These are phyloP conservation scores for Picea abies DNA, from an alignment of 83 land plant genomes.

Conservation along the genomic window DNA sequence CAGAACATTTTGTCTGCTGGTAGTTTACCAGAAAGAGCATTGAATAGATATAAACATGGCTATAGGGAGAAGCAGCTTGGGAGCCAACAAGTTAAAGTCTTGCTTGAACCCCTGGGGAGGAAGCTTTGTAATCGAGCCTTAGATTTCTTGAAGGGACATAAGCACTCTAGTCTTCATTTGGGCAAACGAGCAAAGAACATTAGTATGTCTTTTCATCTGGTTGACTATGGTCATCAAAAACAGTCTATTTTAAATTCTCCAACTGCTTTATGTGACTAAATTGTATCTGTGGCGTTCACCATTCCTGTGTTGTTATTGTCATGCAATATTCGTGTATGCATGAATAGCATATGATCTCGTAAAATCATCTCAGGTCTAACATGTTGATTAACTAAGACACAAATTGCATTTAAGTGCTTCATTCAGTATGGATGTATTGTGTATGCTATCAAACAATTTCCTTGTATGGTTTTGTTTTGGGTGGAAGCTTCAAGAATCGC, in stretches of 20 bases:
- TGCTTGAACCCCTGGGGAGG: conserved; percentile 18
- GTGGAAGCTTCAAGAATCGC: no score
- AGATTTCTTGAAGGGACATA: conserved; percentile 11
- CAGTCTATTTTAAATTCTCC: neutral
- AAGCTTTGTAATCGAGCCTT: conserved; percentile 13
- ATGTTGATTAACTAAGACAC: neutral
- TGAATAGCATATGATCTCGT: neutral
- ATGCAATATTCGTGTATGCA: neutral
- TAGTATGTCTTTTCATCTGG: no score
- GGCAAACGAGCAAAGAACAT: neutral
- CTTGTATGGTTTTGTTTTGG: neutral
- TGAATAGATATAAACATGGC: neutral
- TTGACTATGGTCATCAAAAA: no score
- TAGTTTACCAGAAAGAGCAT: conserved; percentile 2
- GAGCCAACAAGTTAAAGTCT: neutral
- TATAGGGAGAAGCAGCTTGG: conserved; percentile 12
- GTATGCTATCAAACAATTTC: neutral
- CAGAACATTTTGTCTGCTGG: neutral
- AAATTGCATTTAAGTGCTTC: no score
- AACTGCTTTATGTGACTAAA: neutral
- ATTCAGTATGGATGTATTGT: no score
- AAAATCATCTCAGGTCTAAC: neutral
- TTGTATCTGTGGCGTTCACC: neutral
- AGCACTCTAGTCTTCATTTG: neutral
- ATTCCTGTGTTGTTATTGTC: neutral